Evolutionary conservation across 2,329 filamentous ascomycete genomes (phyloP), one percentile per base, ranked within the genome.

Genomic region (Chaetomium sp.): DNA sequence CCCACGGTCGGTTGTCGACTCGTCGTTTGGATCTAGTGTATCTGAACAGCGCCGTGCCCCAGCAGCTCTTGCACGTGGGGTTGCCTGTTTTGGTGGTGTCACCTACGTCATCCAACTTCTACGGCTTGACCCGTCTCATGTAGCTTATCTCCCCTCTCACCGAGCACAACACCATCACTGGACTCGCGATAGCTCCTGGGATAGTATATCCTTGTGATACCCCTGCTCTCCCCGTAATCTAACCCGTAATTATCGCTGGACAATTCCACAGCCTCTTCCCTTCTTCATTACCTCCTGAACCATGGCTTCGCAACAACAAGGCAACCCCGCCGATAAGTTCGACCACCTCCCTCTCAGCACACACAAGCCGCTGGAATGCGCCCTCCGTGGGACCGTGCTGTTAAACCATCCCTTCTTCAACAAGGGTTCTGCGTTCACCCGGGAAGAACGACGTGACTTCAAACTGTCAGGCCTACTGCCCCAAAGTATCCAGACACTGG

Each of bases 351-450:
- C 75, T 5, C 67, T 79, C n/a, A 72, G 71, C 64, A 78, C 74
- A 10, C 70, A 66, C 35, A 77, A 77, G 1, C 76, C 76, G 1
- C 69, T 77, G 59, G 76, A 79, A 53, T 79, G 77, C 62, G 75
- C 76, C 2, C 66, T 79, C 38, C 70, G 65, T 5, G 80, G 81
- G 5, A 72, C 72, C 42, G 75, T 79, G 0, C 72, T 90, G 5
- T 75, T 90, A 7, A 80, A 82, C 57, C 82, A 80, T 9, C 78
- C 85, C 1, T 84, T 81, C 63, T 85, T 90, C 72, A 95, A 95
- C 74, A 94, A 94, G 70, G 90, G 90, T 35, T 90, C 89, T 3
- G 89, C 84, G 0, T 92, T 92, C 63, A 79, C 87, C 0, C 64
- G 74, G 0, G 72, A 87, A 34, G 90, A 95, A 66, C 81, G 90